Evolutionary conservation across 441 rosid genomes (phyloP).

Genomic region (Francoa sonchifolia): DNA sequence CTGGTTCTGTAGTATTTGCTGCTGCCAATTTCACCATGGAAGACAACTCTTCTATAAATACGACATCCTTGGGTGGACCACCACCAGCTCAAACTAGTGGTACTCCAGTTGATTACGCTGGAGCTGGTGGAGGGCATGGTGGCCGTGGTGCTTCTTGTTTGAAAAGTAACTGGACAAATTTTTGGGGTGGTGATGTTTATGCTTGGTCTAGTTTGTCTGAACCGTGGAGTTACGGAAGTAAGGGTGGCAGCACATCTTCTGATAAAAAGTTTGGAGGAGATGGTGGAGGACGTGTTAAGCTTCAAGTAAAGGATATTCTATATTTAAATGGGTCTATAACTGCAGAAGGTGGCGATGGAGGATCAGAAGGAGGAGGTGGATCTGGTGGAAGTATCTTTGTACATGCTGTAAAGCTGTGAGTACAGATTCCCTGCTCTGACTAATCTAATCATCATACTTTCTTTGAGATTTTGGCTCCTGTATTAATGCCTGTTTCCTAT

Average conservation of each 20-base stretch:
- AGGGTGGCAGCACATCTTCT: constrained; percentile 56
- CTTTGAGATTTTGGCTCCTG: neutral
- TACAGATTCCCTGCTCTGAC: constrained; percentile 11
- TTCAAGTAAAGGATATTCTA: constrained; percentile 45
- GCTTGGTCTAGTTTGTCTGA: constrained; percentile 76
- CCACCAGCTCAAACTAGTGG: constrained; percentile 99
- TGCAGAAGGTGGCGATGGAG: constrained; percentile 84
- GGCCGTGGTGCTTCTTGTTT: constrained; percentile 96
- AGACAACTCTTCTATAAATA: constrained; percentile 44
- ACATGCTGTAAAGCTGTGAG: constrained; percentile 71
- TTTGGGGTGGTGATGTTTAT: constrained; percentile 99
- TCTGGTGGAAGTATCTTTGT: constrained; percentile 91
- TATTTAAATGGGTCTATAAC: constrained; percentile 67
- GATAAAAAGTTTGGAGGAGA: constrained; percentile 47
- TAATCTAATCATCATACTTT: constrained; percentile 8
- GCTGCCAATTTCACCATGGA: constrained; percentile 64
- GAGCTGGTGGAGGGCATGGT: constrained; percentile 98
- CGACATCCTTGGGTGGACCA: constrained; percentile 69
- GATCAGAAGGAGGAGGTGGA: constrained; percentile 76
- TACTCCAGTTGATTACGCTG: constrained; percentile 66
- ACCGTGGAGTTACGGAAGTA: constrained; percentile 96
- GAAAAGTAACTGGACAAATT: constrained; percentile 38
- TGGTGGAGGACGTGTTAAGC: constrained; percentile 87
- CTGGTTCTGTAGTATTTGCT: constrained; percentile 60
- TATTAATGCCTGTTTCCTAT: too few species aligned